A percentile compares a stretch with the other conserved stretches of the same genome.
Evolutionary conservation across 2,329 filamentous ascomycete species (phyloP).

Genomic region (Cadophora luteo-olivacea): DNA sequence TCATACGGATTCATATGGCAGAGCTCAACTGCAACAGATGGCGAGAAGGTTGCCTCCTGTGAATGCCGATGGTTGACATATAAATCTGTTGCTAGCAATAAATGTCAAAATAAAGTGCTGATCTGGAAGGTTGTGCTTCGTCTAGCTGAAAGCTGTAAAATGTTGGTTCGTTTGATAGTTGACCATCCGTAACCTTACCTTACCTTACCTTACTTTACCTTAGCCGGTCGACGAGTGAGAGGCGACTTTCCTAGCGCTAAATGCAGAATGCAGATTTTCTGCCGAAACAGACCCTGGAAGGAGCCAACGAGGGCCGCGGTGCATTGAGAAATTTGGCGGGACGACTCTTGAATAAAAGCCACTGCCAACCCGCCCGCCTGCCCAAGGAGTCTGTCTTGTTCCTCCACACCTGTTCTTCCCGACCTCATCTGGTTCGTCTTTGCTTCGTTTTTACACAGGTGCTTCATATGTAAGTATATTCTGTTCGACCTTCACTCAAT

Average conservation of each 20-base stretch:
- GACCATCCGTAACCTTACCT: background rate
- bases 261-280: conserved; percentile 13
- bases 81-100: background rate
- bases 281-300: conserved; percentile 17
- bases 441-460: background rate
- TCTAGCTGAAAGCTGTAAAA: conserved; percentile 2
- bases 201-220: background rate
- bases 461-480: conserved; percentile 6
- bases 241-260: conserved; percentile 6
- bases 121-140: background rate
- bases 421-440: background rate
- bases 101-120: conserved; percentile 2
- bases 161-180: background rate
- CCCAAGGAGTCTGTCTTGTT: conserved; percentile 4
- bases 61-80: background rate
- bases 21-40: background rate
- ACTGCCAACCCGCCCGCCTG: conserved; percentile 1
- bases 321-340: conserved; percentile 24
- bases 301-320: conserved; percentile 9
- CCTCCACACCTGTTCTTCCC: conserved; percentile 6
- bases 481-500: conserved; percentile 6
- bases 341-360: conserved; percentile 22
- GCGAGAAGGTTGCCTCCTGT: background rate
- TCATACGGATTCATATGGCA: background rate
- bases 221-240: background rate